Conservation (phyloP, 1,284 basidiomycete species). For the Fomitopsis pinicola region DNA sequence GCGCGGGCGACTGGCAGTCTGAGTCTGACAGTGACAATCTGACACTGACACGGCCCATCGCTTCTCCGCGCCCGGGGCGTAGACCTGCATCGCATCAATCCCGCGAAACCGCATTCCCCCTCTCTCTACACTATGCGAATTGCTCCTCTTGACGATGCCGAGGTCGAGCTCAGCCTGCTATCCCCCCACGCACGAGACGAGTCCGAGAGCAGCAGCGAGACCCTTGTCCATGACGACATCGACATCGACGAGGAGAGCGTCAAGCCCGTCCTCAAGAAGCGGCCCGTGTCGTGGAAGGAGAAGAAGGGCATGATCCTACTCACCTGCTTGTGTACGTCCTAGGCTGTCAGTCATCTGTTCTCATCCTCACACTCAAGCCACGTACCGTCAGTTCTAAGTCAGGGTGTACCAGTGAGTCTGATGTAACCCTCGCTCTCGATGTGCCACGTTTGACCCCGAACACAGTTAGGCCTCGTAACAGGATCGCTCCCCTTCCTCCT, state of each 20-base stretch:
- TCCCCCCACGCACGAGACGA: not conserved
- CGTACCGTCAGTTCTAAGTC: not conserved
- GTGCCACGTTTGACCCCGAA: not conserved
- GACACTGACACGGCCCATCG: not conserved
- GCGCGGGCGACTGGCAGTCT: not conserved
- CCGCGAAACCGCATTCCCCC: not conserved
- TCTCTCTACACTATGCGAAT: not conserved
- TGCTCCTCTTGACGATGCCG: not conserved
- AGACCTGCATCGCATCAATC: not conserved
- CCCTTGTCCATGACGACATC: not conserved
- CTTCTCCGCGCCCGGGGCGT: not conserved
- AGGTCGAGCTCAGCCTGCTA: constrained; percentile 1
- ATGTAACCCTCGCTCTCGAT: too few species aligned
- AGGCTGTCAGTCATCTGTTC: not conserved
- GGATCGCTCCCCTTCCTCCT: not conserved
- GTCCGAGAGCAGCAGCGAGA: not conserved
- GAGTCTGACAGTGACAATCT: too few species aligned
- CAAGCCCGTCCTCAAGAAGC: not conserved
- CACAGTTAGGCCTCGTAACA: not conserved
- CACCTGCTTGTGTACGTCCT: not conserved
- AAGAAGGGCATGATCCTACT: constrained; percentile 1
- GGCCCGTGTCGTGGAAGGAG: not conserved
- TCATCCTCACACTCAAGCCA: not conserved
- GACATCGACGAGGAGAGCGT: not conserved
- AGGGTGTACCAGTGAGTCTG: not conserved